Conservation (phyloP, 805 yeast genomes). For the Ogataea corticis region DNA sequence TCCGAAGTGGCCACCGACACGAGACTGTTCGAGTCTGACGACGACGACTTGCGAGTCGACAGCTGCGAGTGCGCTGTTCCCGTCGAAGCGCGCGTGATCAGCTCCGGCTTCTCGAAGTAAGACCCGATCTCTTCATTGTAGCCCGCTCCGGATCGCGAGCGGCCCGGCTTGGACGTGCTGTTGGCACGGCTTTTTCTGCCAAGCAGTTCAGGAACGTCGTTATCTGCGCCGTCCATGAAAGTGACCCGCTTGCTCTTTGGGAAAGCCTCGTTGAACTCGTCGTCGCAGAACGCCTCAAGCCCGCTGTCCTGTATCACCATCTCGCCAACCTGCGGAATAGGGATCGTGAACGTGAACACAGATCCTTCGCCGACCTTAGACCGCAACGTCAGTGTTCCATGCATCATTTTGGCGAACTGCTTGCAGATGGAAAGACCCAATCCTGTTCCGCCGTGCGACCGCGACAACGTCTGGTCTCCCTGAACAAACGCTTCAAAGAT, state of each 20-base stretch:
- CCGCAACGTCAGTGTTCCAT: conserved; percentile 69
- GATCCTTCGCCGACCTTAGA: conserved; percentile 83
- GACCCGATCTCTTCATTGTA: conserved; percentile 18
- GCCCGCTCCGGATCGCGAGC: conserved; percentile 1
- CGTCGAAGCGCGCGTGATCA: conserved; percentile 48
- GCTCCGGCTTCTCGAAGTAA: conserved; percentile 43
- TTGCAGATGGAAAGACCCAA: conserved; percentile 86
- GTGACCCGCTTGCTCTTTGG: conserved; percentile 52
- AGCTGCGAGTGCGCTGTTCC: conserved; percentile 48
- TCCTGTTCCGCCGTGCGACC: conserved; percentile 96
- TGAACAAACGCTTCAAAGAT: conserved; percentile 97
- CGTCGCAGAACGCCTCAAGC: conserved; percentile 52
- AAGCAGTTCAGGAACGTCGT: not conserved
- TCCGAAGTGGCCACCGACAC: conserved; percentile 1
- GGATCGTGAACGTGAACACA: conserved; percentile 77
- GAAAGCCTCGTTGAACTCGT: conserved; percentile 62
- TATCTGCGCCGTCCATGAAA: conserved; percentile 30
- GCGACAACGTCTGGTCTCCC: conserved; percentile 90
- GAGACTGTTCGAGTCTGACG: conserved; percentile 18
- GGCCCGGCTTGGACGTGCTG: not conserved
- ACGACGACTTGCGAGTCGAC: conserved; percentile 20
- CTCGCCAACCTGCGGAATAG: conserved; percentile 66
- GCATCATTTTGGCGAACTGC: conserved; percentile 89
- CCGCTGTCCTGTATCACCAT: conserved; percentile 35
- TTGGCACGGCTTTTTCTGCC: not conserved